phyloP scores from a whole-genome alignment of 2,329 filamentous ascomycete genomes.

The Aureobasidium sp. region DNA sequence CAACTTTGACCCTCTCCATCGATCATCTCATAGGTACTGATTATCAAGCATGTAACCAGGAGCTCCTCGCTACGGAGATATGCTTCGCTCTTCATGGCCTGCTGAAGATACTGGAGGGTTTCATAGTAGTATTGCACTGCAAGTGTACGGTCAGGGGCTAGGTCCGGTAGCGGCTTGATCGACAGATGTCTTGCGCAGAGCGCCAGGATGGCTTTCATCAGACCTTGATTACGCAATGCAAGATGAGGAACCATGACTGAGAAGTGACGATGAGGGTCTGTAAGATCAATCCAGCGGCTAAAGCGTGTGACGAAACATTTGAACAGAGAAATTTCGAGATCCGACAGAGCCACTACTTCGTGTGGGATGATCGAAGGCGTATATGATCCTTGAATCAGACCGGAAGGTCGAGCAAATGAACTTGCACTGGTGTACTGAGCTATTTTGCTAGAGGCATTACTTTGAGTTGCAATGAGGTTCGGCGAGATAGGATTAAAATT shows the following conservation, averaged over 20 bases:
- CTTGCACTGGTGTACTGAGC: conserved; percentile 3
- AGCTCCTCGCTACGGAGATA: conserved; percentile 52
- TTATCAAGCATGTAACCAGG: conserved; percentile 51
- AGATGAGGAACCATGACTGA: conserved; percentile 28
- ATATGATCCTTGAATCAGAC: conserved; percentile 10
- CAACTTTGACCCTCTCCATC: conserved; percentile 48
- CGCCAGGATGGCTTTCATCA: conserved; percentile 52
- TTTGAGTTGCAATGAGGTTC: background rate
- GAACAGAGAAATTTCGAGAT: conserved; percentile 31
- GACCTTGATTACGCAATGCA: conserved; percentile 45
- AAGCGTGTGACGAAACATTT: conserved; percentile 30
- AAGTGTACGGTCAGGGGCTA: conserved; percentile 22
- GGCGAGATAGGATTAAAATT: conserved; percentile 18
- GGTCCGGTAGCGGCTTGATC: conserved; percentile 25
- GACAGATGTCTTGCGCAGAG: conserved; percentile 45
- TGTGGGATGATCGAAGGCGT: conserved; percentile 1
- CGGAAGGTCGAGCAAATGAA: conserved; percentile 17
- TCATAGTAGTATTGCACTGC: conserved; percentile 51
- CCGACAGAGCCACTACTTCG: conserved; percentile 21
- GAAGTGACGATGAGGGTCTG: conserved; percentile 34
- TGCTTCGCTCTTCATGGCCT: conserved; percentile 48
- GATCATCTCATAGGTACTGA: conserved; percentile 60
- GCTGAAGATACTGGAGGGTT: conserved; percentile 52
- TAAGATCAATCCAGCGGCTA: conserved; percentile 35
- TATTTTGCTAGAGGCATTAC: background rate